Conservation (phyloP, 2,329 filamentous ascomycete genomes). For the Colletotrichum musicola region DNA sequence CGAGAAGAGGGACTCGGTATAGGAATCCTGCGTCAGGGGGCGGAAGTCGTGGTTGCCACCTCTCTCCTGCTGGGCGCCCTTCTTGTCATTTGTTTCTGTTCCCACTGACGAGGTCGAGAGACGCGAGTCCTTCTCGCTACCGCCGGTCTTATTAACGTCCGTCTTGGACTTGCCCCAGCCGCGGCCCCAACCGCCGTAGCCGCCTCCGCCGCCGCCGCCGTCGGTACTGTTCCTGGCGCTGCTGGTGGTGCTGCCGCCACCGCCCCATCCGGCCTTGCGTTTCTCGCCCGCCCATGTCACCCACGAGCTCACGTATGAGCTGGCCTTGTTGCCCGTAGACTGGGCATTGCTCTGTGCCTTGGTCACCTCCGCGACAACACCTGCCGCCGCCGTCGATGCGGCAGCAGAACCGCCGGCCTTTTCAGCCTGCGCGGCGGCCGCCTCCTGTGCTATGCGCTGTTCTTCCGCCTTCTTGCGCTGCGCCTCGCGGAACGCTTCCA, state of each 20-base stretch:
- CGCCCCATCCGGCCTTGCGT: slow-evolving; percentile 65
- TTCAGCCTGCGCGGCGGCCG: slow-evolving; percentile 40
- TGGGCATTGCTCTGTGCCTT: slow-evolving; percentile 61
- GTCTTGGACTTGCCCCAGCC: slow-evolving; percentile 44
- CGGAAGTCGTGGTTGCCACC: slow-evolving; percentile 39
- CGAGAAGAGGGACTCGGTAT: slow-evolving; percentile 60
- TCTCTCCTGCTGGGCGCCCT: slow-evolving; percentile 6
- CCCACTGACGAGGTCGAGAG: slow-evolving; percentile 25
- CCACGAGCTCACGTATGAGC: slow-evolving; percentile 77
- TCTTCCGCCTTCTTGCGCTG: slow-evolving; percentile 58
- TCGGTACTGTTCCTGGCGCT: slow-evolving; percentile 26
- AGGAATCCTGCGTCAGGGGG: slow-evolving; percentile 56
- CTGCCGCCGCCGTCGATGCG: slow-evolving; percentile 43
- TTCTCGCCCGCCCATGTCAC: slow-evolving; percentile 81
- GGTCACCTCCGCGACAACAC: slow-evolving; percentile 49
- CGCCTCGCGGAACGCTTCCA: slow-evolving; percentile 73
- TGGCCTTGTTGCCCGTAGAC: slow-evolving; percentile 67
- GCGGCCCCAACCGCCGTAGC: slow-evolving; percentile 51
- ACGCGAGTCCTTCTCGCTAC: slow-evolving; percentile 42
- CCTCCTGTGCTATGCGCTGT: slow-evolving; percentile 46
- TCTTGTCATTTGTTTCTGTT: slow-evolving; percentile 19
- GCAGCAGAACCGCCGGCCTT: slow-evolving; percentile 35
- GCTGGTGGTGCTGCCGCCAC: slow-evolving; percentile 25
- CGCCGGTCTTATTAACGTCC: slow-evolving; percentile 29
- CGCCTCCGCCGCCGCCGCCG: slow-evolving; percentile 4